Conservation (phyloP, 352 stramenopile genomes). For the Phytophthora brassicae region DNA sequence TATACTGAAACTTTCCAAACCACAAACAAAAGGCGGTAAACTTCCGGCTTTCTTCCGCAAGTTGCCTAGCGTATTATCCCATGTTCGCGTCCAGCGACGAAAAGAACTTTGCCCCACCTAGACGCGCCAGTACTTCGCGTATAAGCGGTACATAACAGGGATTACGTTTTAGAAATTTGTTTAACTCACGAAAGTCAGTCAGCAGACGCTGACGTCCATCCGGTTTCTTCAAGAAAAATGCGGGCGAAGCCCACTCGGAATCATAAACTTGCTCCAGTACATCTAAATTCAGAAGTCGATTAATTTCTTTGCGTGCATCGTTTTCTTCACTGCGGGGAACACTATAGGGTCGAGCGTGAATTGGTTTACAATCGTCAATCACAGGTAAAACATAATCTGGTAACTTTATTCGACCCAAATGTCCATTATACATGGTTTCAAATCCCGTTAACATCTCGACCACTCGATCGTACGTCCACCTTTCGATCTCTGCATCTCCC, state of each 20-base stretch:
- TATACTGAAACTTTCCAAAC: constrained; percentile 6
- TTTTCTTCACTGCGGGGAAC: neutral
- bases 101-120: neutral
- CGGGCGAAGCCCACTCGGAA: neutral
- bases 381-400: neutral
- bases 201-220: neutral
- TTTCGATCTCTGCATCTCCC: neutral
- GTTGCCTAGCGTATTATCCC: neutral
- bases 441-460: neutral
- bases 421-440: neutral
- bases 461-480: neutral
- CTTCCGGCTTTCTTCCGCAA: neutral
- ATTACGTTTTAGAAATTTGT: neutral
- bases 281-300: neutral
- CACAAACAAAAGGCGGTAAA: neutral
- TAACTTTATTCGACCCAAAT: neutral
- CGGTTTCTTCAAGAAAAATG: constrained; percentile 5
- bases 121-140: neutral
- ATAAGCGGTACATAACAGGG: neutral
- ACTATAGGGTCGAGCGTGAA: neutral
- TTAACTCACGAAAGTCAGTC: neutral
- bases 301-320: neutral
- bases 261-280: neutral
- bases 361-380: neutral
- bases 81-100: neutral